Percentiles rank a stretch among this genome's conserved stretches.
Conservation (phyloP, 1,284 basidiomycete species). For the Inonotus obliquus region DNA sequence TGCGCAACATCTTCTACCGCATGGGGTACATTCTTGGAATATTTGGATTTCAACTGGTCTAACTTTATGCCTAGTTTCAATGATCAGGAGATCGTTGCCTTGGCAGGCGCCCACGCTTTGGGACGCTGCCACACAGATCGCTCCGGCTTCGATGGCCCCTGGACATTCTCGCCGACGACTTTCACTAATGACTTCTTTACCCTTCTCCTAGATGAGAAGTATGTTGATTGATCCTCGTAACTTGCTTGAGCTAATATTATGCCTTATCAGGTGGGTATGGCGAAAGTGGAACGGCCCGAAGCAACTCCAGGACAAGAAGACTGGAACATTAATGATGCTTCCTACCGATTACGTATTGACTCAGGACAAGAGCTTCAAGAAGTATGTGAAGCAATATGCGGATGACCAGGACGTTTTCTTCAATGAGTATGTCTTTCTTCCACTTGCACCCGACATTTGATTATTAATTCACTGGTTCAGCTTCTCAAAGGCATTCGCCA, state of each 20-base stretch:
- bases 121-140: conserved; percentile 88
- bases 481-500: conserved; percentile 74
- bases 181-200: conserved; percentile 91
- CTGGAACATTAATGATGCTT: conserved; percentile 91
- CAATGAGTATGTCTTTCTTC: conserved; percentile 63
- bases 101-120: conserved; percentile 91
- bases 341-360: conserved; percentile 83
- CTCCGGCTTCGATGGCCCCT: conserved; percentile 87
- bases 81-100: conserved; percentile 95
- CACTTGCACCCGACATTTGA: background rate
- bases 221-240: conserved; percentile 23
- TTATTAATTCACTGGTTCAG: conserved; percentile 26
- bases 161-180: conserved; percentile 86
- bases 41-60: background rate
- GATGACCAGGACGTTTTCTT: conserved; percentile 82
- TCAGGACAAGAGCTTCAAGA: conserved; percentile 88
- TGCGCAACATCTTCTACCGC: conserved; percentile 86
- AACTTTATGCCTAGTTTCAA: conserved; percentile 56
- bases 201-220: conserved; percentile 86
- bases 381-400: conserved; percentile 80
- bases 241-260: background rate
- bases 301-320: conserved; percentile 92
- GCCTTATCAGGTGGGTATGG: conserved; percentile 60
- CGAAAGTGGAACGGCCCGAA: conserved; percentile 89
- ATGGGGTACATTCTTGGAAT: conserved; percentile 55